phyloP scores from a whole-genome alignment of 2,329 filamentous ascomycete species.

The Pestalotiopsis sp. region DNA sequence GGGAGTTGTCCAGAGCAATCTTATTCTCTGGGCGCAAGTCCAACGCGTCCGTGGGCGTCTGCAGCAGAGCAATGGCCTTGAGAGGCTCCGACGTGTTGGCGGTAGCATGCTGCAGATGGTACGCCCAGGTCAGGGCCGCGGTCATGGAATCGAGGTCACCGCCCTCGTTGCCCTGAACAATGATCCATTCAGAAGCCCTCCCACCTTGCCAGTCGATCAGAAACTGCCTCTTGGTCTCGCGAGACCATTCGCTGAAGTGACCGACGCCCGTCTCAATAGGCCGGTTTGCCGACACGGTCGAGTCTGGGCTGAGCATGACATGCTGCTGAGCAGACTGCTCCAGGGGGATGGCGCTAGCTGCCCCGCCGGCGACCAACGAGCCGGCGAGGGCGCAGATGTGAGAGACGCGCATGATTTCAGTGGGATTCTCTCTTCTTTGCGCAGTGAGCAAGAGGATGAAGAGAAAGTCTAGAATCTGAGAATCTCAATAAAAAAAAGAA shows the following conservation, averaged over 20 bases:
- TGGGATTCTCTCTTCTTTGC: not conserved
- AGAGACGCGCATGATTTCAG: not conserved
- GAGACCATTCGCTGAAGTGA: conserved; percentile 51
- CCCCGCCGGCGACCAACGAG: not conserved
- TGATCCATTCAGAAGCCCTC: conserved; percentile 42
- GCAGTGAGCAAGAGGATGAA: not conserved
- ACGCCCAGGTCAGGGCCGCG: conserved; percentile 48
- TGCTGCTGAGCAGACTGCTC: conserved; percentile 10
- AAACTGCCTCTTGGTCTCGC: conserved; percentile 46
- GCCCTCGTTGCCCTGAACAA: conserved; percentile 49
- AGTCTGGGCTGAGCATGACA: conserved; percentile 9
- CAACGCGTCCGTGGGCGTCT: conserved; percentile 46
- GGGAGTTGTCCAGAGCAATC: conserved; percentile 43
- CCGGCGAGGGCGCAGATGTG: not conserved
- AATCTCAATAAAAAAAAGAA: not conserved
- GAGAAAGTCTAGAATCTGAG: not conserved
- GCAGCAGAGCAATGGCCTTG: conserved; percentile 48
- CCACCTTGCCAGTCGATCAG: conserved; percentile 49
- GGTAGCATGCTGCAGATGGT: conserved; percentile 46
- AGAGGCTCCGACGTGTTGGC: conserved; percentile 41
- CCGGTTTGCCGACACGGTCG: not conserved
- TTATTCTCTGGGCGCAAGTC: conserved; percentile 51
- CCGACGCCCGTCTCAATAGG: conserved; percentile 38
- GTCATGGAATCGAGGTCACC: conserved; percentile 47
- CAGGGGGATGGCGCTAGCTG: not conserved